phyloP scores from a whole-genome alignment of 768 basidiomycete species.

The Guyanaporus albipodus region DNA sequence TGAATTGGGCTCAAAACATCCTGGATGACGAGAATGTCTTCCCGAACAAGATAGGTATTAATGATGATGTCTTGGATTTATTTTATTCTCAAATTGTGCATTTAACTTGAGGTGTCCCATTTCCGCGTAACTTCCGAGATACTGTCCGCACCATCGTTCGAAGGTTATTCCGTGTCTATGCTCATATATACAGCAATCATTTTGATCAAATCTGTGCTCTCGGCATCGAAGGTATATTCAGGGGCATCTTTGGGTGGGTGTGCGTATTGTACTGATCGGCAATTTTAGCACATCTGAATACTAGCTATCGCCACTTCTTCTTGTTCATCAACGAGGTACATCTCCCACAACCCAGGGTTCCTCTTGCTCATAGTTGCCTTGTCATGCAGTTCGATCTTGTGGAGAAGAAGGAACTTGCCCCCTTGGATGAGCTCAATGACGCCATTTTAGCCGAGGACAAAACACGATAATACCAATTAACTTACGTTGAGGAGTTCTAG shows the following conservation, averaged over 20 bases:
- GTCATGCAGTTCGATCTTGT: conserved; percentile 75
- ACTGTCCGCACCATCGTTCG: conserved; percentile 90
- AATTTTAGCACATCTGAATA: conserved; percentile 87
- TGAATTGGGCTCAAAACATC: conserved; percentile 96
- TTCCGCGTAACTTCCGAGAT: conserved; percentile 85
- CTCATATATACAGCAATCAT: conserved; percentile 98
- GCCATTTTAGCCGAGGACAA: conserved; percentile 70
- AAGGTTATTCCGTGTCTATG: conserved; percentile 93
- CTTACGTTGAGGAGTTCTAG: neutral
- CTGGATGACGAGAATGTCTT: conserved; percentile 92
- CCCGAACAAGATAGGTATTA: conserved; percentile 88
- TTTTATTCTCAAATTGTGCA: conserved; percentile 3
- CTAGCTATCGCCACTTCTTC: conserved; percentile 97
- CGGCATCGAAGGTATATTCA: conserved; percentile 84
- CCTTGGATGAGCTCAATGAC: conserved; percentile 92
- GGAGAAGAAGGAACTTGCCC: conserved; percentile 95
- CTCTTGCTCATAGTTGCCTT: conserved; percentile 8
- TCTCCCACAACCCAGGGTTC: neutral
- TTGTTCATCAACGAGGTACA: conserved; percentile 91
- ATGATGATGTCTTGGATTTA: neutral
- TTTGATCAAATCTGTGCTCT: conserved; percentile 98
- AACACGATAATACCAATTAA: conserved; percentile 19
- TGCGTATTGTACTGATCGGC: neutral
- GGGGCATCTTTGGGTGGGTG: neutral
- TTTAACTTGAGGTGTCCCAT: conserved; percentile 68